Evolutionary conservation across 2,329 filamentous ascomycete genomes (phyloP), one percentile per base, ranked within the genome.

Genomic region (Aphanocladium album): DNA sequence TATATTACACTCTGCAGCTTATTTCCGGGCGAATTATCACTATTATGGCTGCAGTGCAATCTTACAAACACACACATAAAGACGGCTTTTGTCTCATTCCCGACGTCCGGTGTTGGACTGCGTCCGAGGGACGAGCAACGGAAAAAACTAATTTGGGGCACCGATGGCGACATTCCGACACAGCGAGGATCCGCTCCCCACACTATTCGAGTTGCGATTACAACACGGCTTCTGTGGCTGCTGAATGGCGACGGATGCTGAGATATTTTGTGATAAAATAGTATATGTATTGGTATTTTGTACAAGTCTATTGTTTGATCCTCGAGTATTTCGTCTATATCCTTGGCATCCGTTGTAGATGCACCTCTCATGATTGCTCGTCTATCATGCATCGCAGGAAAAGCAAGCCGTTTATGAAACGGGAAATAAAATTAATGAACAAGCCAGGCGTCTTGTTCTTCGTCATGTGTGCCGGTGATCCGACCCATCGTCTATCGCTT

Each of bases 141-240:
- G 5, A 33, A 57, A 61, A 61, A 57, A 57, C n/a, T 37, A 49
- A 62, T 59, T 58, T 55, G 60, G 50, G 27, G 54, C 49, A 51
- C 41, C 51, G 63, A 67, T 67, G 67, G 66, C 67, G 67, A 68
- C 67, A 68, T 65, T 50, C 62, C 58, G 62, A 55, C 41, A 25
- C 50, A 21, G 41, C 53, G 54, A 57, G 52, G 53, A 52, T 57
- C 53, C 59, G 53, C 35, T 33, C 59, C 23, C 59, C 51, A 50
- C 59, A 37, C 23, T 41, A n/a, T 43, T n/a, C 11, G 9, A 17
- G 8, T 35, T 19, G 16, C 14, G 25, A 17, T 23, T 52, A n/a
- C 37, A 35, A 25, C 25, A 30, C 12, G 37, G 27, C 16, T 43
- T 30, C 17, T 35, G 9, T 56, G 45, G 19, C 21, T 49, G 45